Conservation (phyloP, 2,329 filamentous ascomycete species). For the Ophiostoma montium region DNA sequence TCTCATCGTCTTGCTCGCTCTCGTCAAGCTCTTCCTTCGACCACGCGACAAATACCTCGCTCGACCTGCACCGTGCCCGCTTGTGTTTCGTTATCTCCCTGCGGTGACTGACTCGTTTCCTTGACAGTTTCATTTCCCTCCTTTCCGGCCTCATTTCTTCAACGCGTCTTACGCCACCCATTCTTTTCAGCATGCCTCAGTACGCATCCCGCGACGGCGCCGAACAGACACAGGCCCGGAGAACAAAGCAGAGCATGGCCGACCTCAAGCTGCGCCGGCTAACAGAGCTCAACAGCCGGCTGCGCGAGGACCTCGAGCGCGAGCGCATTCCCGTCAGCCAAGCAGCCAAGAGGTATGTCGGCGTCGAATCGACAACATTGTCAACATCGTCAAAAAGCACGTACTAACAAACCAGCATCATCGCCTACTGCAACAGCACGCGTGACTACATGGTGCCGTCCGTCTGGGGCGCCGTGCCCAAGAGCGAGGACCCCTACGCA, state of each 20-base stretch:
- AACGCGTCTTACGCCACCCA: conserved; percentile 3
- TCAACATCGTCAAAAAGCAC: background rate
- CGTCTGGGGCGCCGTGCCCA: conserved; percentile 88
- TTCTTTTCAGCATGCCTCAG: conserved; percentile 41
- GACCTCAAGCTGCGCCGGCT: conserved; percentile 92
- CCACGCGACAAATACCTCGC: too few species aligned
- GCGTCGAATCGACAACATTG: background rate
- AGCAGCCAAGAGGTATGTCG: conserved; percentile 61
- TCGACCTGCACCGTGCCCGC: too few species aligned
- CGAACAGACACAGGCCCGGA: conserved; percentile 58
- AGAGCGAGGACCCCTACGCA: conserved; percentile 95
- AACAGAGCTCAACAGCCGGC: conserved; percentile 89
- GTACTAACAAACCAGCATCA: conserved; percentile 56
- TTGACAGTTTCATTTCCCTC: background rate
- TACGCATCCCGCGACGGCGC: conserved; percentile 54
- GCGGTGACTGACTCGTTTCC: too few species aligned
- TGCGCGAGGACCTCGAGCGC: conserved; percentile 90
- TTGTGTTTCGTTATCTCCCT: too few species aligned
- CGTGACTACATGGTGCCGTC: conserved; percentile 98
- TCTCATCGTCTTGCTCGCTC: background rate
- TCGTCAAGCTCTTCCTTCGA: too few species aligned
- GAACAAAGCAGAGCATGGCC: conserved; percentile 98
- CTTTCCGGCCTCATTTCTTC: background rate
- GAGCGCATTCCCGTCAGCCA: conserved; percentile 93
- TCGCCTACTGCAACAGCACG: conserved; percentile 94